Percentiles rank a stretch among this genome's conserved stretches.
phyloP scores from a whole-genome alignment of 257 asterid genomes.

The Penstemon davidsonii region DNA sequence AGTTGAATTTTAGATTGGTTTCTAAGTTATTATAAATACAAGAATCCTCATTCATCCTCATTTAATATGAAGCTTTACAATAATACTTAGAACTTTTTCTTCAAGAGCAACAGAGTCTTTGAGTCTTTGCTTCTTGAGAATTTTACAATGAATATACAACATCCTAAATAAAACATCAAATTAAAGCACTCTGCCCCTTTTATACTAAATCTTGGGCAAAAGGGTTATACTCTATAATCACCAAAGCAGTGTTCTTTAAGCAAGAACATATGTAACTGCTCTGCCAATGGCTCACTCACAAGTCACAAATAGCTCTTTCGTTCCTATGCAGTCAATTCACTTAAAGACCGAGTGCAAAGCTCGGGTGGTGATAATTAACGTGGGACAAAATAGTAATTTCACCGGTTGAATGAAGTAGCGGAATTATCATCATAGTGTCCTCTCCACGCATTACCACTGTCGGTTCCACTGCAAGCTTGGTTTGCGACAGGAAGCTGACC shows the following conservation, averaged over 20 bases:
- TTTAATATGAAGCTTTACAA: too few species aligned
- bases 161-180: not conserved
- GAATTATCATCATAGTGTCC: slow-evolving; percentile 68
- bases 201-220: slow-evolving; percentile 20
- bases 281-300: too few species aligned
- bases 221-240: slow-evolving; percentile 15
- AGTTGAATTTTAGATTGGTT: not conserved
- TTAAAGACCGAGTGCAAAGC: not conserved
- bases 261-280: too few species aligned
- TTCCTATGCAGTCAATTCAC: too few species aligned
- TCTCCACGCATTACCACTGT: slow-evolving; percentile 89
- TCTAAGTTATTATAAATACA: too few species aligned
- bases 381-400: slow-evolving; percentile 14
- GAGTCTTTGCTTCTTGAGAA: too few species aligned
- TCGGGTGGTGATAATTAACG: not conserved
- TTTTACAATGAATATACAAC: too few species aligned
- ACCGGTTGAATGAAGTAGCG: slow-evolving; percentile 78
- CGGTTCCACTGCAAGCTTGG: slow-evolving; percentile 89
- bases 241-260: too few species aligned
- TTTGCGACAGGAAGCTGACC: slow-evolving; percentile 60
- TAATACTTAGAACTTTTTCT: slow-evolving; percentile 12
- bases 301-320: too few species aligned
- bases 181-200: slow-evolving; percentile 25
- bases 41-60: too few species aligned
- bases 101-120: too few species aligned